Evolutionary conservation across 2,329 filamentous ascomycete species (phyloP), one percentile per base, ranked within the genome.

Genomic region (Trichoderma atroviride): DNA sequence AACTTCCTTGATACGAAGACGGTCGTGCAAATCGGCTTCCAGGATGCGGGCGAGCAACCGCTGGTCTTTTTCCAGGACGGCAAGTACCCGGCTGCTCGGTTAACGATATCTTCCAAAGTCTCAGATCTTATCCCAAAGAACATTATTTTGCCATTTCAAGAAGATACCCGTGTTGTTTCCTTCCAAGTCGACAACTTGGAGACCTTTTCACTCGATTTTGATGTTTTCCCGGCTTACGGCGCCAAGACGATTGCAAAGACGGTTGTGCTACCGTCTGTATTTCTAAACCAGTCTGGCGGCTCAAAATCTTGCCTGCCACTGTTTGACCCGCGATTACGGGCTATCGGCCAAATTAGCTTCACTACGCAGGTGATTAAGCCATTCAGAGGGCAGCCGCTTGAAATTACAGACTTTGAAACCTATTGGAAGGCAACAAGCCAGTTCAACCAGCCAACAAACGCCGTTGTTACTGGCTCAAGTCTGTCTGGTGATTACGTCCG

Each of bases 351-450:
- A 76, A 93, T 98, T 73, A 93, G 89, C 72, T 99, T 99, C 83
- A 92, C 92, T 73, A 97, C 93, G 68, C 94, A 98, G 78, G 93
- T 98, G 31, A 96, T 99, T 78, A 97, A 97, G 76, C 96, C 96
- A 0, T 99, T 98, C 82, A 89, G 90, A 72, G 95, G 96, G 9
- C 91, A 94, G 71, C 94, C 96, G 4, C 84, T 99, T 27, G 96
- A 99, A 79, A 97, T 99, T 71, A 97, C 96, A 1, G 94, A 98
- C 76, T 99, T 98, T 75, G 96, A 97, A 72, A 98, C 96, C 0
- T 99, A 99, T 80, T 99, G 96, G 96, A 99, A 98, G 80, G 95
- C 95, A 0, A 99, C 96, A 1, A 97, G 94, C 76, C 94, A 97
- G 74, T 87, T 96, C 59, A 93, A 97, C 78, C 90, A 92, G 62